These are phyloP conservation scores for Bigelowiella natans DNA, from an alignment of 78 protist genomes.

Conservation along the genomic window DNA sequence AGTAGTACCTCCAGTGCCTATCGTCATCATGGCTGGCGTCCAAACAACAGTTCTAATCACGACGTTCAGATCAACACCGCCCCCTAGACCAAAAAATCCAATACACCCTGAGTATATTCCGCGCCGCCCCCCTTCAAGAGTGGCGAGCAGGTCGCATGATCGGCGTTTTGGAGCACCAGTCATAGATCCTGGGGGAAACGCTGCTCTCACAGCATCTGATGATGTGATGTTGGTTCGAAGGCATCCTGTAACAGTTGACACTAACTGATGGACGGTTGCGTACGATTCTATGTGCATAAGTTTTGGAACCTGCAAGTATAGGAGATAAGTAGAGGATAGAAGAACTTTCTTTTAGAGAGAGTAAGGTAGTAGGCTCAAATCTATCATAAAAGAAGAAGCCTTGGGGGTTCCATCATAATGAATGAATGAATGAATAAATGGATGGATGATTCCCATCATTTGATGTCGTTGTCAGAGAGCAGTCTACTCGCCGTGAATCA, in stretches of 20 bases:
- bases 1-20: neutral
- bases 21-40: neutral
- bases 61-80: constrained; percentile 9
- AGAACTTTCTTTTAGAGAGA: no score
- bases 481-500: no score
- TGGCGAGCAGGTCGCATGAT: neutral
- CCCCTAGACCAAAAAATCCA: constrained; percentile 44
- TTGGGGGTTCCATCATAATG: no score
- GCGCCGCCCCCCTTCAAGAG: neutral
- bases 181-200: constrained; percentile 60
- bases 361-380: no score
- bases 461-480: no score
- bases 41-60: neutral
- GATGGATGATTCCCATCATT: no score
- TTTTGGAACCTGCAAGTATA: neutral
- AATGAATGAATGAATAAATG: no score
- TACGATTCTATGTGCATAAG: constrained; percentile 56
- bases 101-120: constrained; percentile 35
- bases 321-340: no score
- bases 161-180: constrained; percentile 60
- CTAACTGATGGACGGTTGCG: constrained; percentile 67
- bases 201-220: constrained; percentile 5
- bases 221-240: neutral
- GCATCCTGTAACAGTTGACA: constrained; percentile 42
- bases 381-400: no score